Evolutionary conservation across 495 filamentous ascomycete species (phyloP), one percentile per base, ranked within the genome.

Genomic region (Penicillium macrosclerotiorum): DNA sequence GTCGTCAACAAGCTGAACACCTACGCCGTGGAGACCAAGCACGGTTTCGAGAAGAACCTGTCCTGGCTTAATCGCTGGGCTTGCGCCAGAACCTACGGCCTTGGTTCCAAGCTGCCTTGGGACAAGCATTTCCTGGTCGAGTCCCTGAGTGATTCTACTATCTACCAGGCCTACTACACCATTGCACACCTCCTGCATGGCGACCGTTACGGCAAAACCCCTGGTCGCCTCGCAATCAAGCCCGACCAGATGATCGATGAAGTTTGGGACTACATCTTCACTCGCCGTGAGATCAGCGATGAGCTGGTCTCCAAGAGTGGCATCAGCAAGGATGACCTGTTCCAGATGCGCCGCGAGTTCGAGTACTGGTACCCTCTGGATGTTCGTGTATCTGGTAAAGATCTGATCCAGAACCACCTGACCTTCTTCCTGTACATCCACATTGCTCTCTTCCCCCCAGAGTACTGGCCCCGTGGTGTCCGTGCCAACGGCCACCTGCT

Each of bases 151-250:
- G 93, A 98, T 63, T 88, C 82, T 30, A 96, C 93, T 2, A 79
- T 97, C 59, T 98, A 98, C 71, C 92, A 90, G 86, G 83, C 90
- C 12, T 98, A 97, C 72, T 98, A 98, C 71, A 96, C 93, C 6
- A 82, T 98, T 51, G 83, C 88, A 8, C 92, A 96, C 64, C 78
- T 85, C 52, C 80, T 98, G 17, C 90, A 95, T 69, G 79, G 71
- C 35, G 85, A 89, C 55, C 80, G 90, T 20, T 95, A 87, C 51
- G 91, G 91, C 13, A 82, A 81, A 47, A 74, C 81, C 40, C 72
- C 76, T 39, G 91, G 91, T 39, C 62, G 76, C 22, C 68, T 83
- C 18, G 71, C 81, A 45, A 73, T 96, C 49, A 83, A 75, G 26
- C 73, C 91, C 1, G 85, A 90, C 9, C 88, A 97, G 67, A 93